Conservation (phyloP, 2,329 filamentous ascomycete genomes). For the Purpureocillium lavendulum region DNA sequence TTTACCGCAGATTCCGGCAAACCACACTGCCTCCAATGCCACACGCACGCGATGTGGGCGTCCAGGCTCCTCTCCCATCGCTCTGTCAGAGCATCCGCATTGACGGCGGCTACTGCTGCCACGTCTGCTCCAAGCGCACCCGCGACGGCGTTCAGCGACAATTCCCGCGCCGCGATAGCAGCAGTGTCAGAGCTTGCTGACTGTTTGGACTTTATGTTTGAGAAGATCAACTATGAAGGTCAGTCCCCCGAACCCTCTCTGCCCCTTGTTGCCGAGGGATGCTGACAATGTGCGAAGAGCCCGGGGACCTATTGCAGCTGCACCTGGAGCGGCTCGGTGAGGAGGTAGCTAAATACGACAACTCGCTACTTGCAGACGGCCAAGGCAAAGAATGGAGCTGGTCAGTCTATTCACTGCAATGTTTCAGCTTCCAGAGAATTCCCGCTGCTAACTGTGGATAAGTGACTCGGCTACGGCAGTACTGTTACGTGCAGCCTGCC, state of each 20-base stretch:
- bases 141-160: constrained; percentile 9
- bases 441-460: neutral
- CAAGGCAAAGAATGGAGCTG: constrained; percentile 7
- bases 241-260: neutral
- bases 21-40: too few species aligned
- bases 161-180: constrained; percentile 11
- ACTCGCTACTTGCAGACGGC: constrained; percentile 6
- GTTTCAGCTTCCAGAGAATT: neutral
- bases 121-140: neutral
- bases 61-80: neutral
- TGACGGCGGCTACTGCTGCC: neutral
- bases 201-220: constrained; percentile 14
- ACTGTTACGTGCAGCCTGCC: constrained; percentile 9
- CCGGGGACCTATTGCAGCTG: constrained; percentile 11
- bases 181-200: constrained; percentile 12
- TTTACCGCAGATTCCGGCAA: too few species aligned
- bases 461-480: constrained; percentile 2
- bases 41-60: neutral
- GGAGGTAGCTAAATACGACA: constrained; percentile 12
- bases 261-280: too few species aligned
- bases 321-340: constrained; percentile 12
- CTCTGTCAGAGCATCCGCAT: constrained; percentile 1
- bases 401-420: too few species aligned
- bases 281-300: constrained; percentile 6
- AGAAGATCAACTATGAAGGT: constrained; percentile 12